Evolutionary conservation across 495 filamentous ascomycete species (phyloP).

Genomic region (Penicillium herquei): DNA sequence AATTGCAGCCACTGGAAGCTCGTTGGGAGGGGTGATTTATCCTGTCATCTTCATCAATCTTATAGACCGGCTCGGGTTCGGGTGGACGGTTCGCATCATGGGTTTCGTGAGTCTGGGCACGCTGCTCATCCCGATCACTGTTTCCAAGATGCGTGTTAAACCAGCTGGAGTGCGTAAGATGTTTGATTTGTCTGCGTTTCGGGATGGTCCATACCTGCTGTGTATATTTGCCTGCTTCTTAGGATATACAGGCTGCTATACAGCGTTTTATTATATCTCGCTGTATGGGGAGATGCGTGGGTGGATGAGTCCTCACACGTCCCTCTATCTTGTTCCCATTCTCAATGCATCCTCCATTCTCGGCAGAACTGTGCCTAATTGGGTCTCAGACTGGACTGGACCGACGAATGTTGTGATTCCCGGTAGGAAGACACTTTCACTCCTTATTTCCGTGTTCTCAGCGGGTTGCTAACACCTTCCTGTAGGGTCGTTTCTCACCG

Average conservation of each 20-base stretch:
- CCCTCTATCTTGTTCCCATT: conserved; percentile 9
- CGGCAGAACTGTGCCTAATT: background rate
- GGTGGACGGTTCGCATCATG: conserved; percentile 16
- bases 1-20: conserved; percentile 5
- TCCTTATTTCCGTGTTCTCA: background rate
- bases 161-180: conserved; percentile 8
- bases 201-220: conserved; percentile 20
- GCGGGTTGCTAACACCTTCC: background rate
- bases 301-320: background rate
- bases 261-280: conserved; percentile 57
- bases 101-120: conserved; percentile 22
- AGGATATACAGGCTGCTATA: conserved; percentile 50
- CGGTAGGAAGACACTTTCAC: background rate
- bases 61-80: conserved; percentile 10
- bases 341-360: background rate
- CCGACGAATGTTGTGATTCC: background rate
- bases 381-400: background rate
- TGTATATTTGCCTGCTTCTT: conserved; percentile 37
- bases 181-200: background rate
- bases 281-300: conserved; percentile 37
- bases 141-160: conserved; percentile 18
- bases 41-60: conserved; percentile 10
- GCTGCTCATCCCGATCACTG: conserved; percentile 24
- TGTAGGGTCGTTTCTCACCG: background rate
- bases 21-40: conserved; percentile 28